Evolutionary conservation across 2,329 filamentous ascomycete species (phyloP), one percentile per base, ranked within the genome.

Genomic region (Pseudogymnoascus sp.): DNA sequence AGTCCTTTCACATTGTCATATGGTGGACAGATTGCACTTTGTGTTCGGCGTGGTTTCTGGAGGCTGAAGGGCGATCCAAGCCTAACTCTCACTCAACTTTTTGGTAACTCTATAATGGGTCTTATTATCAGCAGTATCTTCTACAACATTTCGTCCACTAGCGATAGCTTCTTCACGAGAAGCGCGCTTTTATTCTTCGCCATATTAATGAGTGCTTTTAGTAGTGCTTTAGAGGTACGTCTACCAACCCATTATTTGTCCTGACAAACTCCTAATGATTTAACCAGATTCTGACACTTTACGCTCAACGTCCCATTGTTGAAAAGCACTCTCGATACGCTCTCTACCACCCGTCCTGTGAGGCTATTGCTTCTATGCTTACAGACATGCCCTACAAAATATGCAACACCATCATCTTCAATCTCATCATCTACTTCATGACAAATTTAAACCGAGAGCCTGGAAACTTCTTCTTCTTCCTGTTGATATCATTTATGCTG

Each of bases 301-400:
- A 82, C 83, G 69, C 84, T 91, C 90, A 95, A 81, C 87, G 91
- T 30, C 88, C 89, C 1, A 94, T 95, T 67, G 89, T 96, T 64
- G 90, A 96, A 71, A 96, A 96, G 72, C 91, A 96, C 68, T 77
- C 81, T 61, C 85, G 88, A 60, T 96, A 95, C 71, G 90, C 90
- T 18, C 79, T 96, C n/a, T 95, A 96, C 68, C 91, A 94, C 68
- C 90, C 91, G 0, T 91, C 88, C 8, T 88, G 90, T 11, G 90
- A 96, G 78, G 89, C 90, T 14, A 80, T 91, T 57, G 84, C 90
- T 0, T 93, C 89, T 12, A 93, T 94, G 87, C 74, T 96, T 37
- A 87, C 83, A 65, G 91, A 96, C 67, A 76, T 94, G 75, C 91
- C 91, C 0, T 90, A 90, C 74, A 95, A 92, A 73, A 73, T 94